Base-by-base conservation (phyloP, 768 basidiomycete genomes). In the Termitomyces sp. region DNA sequence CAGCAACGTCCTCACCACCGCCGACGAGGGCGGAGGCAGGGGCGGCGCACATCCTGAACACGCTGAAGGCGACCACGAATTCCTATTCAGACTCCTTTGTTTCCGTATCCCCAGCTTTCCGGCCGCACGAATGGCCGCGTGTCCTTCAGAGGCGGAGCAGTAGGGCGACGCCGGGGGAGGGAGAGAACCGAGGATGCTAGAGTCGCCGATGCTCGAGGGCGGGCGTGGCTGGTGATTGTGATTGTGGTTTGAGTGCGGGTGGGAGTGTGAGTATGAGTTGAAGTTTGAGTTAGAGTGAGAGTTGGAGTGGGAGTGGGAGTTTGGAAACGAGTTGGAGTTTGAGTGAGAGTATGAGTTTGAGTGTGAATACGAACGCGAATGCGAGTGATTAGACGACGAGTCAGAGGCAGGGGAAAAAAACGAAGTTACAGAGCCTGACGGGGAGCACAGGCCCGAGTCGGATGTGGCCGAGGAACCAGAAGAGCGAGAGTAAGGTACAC, bases 121-220 rank as follows among this genome's bases (percentile, higher is more conserved):
- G 12, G 82, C 83, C 2, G 80, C 80, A 22, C 81, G 77, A 48
- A 83, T 81, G 35, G 79, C 80, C 16, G 75, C 73, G 62, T 71
- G 72, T 14, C 65, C 67, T 51, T 67, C 66, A 22, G 54, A 53
- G 6, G 24, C 26, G 51, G 38, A 56, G 53, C 52, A 60, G 26
- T 32, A 52, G 26, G 48, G 49, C 14, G 54, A 56, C 30, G 58
- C 42, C 4, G 55, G 57, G 32, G 61, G 52, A 7, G 59, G 53
- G 35, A 56, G 51, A 46, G 60, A 63, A 9, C 66, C 57, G 26
- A 63, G 56, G 46, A 65, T 66, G 38, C 63, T 66, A 20, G 59
- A 48, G 32, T 61, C 67, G 43, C 50, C 64, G 55, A 55, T 65
- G 43, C 64, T 70, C 36, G 58, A 66, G 51, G 56, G 57, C 6